These are phyloP conservation scores for Lactarius deliciosus DNA, from an alignment of 768 basidiomycete genomes.

Conservation along the genomic window DNA sequence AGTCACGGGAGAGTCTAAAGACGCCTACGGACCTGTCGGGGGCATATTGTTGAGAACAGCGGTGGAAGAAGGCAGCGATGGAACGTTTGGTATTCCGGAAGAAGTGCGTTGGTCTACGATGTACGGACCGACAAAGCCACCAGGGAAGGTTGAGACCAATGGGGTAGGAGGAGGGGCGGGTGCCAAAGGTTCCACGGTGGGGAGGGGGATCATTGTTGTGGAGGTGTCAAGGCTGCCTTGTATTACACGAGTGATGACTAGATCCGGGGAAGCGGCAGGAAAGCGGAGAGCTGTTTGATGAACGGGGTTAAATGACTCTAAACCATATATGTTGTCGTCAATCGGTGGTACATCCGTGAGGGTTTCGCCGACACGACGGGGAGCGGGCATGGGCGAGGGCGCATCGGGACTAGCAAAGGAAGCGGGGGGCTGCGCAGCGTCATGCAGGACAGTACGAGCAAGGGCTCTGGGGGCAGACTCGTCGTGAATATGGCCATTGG, in stretches of 20 bases:
- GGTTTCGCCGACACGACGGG: background rate
- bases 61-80: background rate
- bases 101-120: background rate
- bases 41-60: background rate
- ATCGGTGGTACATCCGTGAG: background rate
- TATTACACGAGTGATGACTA: background rate
- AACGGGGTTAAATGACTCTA: background rate
- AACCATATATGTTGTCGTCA: background rate
- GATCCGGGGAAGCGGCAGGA: background rate
- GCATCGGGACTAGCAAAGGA: background rate
- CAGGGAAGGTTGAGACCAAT: background rate
- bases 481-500: background rate
- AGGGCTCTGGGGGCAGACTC: no score
- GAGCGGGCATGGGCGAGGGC: background rate
- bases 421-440: background rate
- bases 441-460: no score
- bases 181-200: background rate
- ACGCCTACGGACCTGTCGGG: background rate
- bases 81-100: background rate
- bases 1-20: background rate
- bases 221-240: background rate
- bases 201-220: background rate
- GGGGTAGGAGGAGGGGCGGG: background rate
- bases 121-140: background rate
- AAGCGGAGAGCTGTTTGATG: background rate